Evolutionary conservation across 305 asterid species (phyloP).

Genomic region (Solanum hybrid): DNA sequence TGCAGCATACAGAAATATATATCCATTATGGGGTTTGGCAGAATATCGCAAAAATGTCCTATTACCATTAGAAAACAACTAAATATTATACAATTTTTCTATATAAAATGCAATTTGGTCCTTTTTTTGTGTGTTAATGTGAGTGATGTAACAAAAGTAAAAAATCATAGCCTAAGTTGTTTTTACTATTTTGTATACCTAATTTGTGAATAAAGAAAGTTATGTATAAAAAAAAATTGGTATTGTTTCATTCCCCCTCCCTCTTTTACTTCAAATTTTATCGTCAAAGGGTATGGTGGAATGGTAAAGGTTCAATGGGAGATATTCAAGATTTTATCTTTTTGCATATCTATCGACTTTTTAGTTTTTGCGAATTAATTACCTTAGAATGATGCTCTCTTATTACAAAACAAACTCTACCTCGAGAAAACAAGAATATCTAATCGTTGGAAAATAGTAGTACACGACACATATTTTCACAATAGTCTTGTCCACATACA

Average conservation of each 20-base stretch:
- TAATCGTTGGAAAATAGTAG: too few relatives aligned
- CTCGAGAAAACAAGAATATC: not conserved
- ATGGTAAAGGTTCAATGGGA: not conserved
- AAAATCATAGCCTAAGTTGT: not conserved
- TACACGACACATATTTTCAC: not conserved
- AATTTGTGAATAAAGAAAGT: not conserved
- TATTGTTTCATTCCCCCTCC: not conserved
- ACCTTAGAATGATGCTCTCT: not conserved
- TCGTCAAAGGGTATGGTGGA: not conserved
- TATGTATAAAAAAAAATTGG: not conserved
- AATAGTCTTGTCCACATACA: not conserved
- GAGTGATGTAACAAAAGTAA: not conserved
- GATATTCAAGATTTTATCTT: not conserved
- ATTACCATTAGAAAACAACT: not conserved
- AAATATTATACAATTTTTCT: not conserved
- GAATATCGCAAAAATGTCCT: conserved; percentile 48
- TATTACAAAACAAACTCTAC: not conserved
- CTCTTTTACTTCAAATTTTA: not conserved
- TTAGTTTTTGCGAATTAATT: too few relatives aligned
- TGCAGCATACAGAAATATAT: conserved; percentile 61
- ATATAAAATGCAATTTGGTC: not conserved
- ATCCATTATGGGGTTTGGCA: conserved; percentile 79
- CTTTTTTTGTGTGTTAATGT: not conserved
- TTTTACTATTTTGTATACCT: not conserved
- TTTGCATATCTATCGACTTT: not conserved